Base-by-base conservation (phyloP, 2,329 filamentous ascomycete genomes). In the Aspergillus ustus region DNA sequence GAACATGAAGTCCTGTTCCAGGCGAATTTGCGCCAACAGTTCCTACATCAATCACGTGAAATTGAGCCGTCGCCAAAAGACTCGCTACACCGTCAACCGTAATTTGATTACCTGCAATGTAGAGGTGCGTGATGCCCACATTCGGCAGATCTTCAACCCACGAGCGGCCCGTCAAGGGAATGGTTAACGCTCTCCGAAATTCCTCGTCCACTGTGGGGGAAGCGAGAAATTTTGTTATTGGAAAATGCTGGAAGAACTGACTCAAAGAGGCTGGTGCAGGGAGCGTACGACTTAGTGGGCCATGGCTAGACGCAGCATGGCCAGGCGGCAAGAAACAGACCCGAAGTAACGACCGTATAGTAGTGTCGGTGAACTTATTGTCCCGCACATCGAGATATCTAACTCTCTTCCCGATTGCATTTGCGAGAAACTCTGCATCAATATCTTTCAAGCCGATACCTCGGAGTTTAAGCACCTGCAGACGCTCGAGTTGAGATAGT, bases 121-220 rank as follows among this genome's bases (percentile, higher is more conserved):
- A 87, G 2, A 89, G 74, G 73, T 89, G 86, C 0, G 86, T 88
- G 43, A 88, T 81, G 2, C 86, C 86, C 9, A 78, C 75, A 66
- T 83, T 78, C 22, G 82, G 79, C 1, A 83, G 75, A 64, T 86
- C 81, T 66, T 88, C 85, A 29, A 87, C 81, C 43, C 83, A 81
- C 31, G 86, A 80, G 53, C 82, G 80, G 9, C 81, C 82, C 17
- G 84, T 80, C 46, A 85, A 82, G 1, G 78, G 78, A 22, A 74
- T 76, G 1, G 82, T 83, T 43, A 85, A 77, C 13, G 80, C 73
- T 57, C 77, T 78, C 7, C 83, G 73, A 22, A 87, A 75, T 53
- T 82, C 83, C 31, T 79, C 74, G 65, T 87, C 85, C 31, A 76
- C 55, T 40, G 66, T 62, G 4, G 74, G 68, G 15, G 66, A 70